These are phyloP conservation scores for Aegle marmelos DNA, from an alignment of 345 rosid genomes.

Conservation along the genomic window DNA sequence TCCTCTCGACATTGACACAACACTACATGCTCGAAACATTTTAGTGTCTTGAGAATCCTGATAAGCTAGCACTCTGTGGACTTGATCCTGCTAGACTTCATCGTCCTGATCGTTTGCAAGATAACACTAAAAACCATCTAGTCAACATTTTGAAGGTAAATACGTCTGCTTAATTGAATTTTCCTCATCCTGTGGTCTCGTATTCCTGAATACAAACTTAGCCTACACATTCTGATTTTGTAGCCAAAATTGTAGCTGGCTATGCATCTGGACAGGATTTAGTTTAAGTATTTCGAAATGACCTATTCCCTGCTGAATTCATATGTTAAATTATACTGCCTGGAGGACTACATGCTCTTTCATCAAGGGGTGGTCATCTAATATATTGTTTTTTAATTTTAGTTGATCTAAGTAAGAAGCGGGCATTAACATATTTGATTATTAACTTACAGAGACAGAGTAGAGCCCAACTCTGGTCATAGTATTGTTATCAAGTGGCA, in stretches of 20 bases:
- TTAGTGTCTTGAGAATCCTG: constrained; percentile 74
- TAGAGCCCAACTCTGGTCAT: background rate
- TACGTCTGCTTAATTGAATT: background rate
- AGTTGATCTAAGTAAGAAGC: background rate
- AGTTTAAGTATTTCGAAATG: background rate
- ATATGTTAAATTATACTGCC: background rate
- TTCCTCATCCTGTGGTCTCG: constrained; percentile 7
- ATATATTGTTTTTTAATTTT: background rate
- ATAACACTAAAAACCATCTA: constrained; percentile 48
- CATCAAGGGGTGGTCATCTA: background rate
- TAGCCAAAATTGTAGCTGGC: background rate
- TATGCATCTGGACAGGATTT: constrained; percentile 2
- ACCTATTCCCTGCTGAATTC: background rate
- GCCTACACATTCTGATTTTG: background rate
- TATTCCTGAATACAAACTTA: background rate
- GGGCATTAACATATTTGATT: background rate
- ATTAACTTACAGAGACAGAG: constrained; percentile 2
- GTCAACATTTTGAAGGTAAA: constrained; percentile 71
- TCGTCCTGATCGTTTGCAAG: constrained; percentile 86
- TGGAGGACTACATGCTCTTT: background rate
- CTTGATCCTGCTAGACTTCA: constrained; percentile 72
- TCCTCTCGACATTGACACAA: constrained; percentile 7
- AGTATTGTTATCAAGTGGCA: background rate
- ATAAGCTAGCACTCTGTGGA: constrained; percentile 73
- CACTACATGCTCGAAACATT: constrained; percentile 18